These are phyloP conservation scores for Apiospora rasikravindrae DNA, from an alignment of 2,329 filamentous ascomycete species.

Conservation along the genomic window DNA sequence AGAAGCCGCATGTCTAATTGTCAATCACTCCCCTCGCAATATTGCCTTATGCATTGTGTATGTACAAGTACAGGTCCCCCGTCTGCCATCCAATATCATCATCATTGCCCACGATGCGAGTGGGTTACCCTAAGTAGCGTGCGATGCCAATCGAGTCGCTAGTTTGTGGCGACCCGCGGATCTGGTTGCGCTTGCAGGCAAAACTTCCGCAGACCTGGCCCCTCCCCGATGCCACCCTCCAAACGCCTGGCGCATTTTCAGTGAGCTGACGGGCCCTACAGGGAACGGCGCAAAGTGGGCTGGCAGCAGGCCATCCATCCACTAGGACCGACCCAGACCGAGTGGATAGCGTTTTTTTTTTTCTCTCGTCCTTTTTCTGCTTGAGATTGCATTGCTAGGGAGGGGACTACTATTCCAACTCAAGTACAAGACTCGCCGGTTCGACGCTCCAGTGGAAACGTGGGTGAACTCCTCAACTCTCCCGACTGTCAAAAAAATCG, in stretches of 20 bases:
- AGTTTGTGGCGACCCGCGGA: constrained; percentile 6
- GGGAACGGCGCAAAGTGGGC: constrained; percentile 14
- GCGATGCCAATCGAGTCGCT: not conserved
- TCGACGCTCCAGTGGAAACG: constrained; percentile 5
- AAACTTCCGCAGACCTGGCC: not conserved
- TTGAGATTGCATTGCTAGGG: not conserved
- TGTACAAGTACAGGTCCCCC: not conserved
- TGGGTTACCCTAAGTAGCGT: not conserved
- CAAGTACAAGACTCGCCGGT: constrained; percentile 3
- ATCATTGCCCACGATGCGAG: constrained; percentile 1
- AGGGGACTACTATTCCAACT: not conserved
- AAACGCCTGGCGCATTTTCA: not conserved
- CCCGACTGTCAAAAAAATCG: not conserved
- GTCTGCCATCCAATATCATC: not conserved
- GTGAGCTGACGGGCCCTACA: constrained; percentile 3
- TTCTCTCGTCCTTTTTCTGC: not conserved
- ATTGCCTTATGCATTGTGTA: not conserved
- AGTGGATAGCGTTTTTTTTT: constrained; percentile 9
- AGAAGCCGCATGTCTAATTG: not conserved
- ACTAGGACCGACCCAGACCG: constrained; percentile 3
- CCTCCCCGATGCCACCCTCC: not conserved
- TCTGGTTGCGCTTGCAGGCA: constrained; percentile 5
- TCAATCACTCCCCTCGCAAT: not conserved
- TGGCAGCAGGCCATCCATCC: not conserved
- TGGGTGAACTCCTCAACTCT: not conserved